A percentile compares a stretch with the other conserved stretches of the same genome.
phyloP scores from a whole-genome alignment of 2,329 filamentous ascomycete species.

The Diaporthe sp. region DNA sequence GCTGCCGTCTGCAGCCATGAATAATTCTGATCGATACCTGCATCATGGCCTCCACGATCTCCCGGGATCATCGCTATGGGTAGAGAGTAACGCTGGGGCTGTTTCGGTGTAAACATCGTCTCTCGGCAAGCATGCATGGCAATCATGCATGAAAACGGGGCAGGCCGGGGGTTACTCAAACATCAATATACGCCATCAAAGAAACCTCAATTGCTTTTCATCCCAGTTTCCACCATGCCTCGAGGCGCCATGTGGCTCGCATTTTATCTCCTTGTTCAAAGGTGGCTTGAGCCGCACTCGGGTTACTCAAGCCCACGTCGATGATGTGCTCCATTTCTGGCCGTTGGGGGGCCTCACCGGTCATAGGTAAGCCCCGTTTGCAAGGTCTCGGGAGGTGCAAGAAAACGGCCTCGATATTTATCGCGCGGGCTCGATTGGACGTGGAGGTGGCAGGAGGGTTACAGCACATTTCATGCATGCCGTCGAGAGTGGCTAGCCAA shows the following conservation, averaged over 20 bases:
- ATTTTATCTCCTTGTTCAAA: neutral
- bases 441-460: neutral
- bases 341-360: conserved; percentile 7
- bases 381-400: conserved; percentile 8
- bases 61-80: neutral
- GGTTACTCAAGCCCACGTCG: conserved; percentile 12
- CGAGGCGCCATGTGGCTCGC: neutral
- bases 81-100: neutral
- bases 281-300: conserved; percentile 1
- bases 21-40: neutral
- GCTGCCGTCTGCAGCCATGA: neutral
- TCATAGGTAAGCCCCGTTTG: conserved; percentile 4
- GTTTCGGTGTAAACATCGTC: neutral
- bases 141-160: neutral
- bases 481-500: neutral
- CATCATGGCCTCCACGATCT: neutral
- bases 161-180: neutral
- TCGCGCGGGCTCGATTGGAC: neutral
- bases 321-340: neutral
- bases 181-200: neutral
- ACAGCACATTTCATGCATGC: neutral
- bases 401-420: neutral
- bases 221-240: neutral
- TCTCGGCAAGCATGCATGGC: neutral
- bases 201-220: neutral